Base-by-base conservation (phyloP, 306 rosid genomes). In the Spatholobus suberectus region DNA sequence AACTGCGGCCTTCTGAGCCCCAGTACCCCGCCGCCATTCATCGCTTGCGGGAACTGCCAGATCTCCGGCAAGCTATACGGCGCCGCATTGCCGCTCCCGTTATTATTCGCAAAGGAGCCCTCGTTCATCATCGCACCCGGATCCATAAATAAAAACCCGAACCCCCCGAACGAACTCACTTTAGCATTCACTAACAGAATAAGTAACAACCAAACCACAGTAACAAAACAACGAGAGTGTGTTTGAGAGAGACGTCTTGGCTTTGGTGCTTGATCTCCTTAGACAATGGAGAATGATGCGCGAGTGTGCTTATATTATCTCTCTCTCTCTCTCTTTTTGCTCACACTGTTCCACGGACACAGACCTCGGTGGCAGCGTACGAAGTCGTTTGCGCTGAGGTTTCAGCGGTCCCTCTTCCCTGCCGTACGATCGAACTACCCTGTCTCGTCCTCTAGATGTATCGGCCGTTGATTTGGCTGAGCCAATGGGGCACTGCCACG, bases 51-150 rank as follows among this genome's bases (percentile, higher is more conserved):
- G 32, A 90, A 88, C 83, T 66, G 91, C 97, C 97, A 94, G 94
- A 92, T 94, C 96, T 94, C 97, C 34, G 92, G 41, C n/a, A 90
- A 86, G 84, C 88, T 90, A 84, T 6, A 91, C 81, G 96, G 46
- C 87, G 87, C 3, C 89, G 85, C 83, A 89, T 79, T 88, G 17
- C 83, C 87, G 79, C 32, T 79, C 67, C 79, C 87, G n/a, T n/a
- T n/a, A 75, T 69, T 40, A 21, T 89, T 87, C 9, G 93, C 73
- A 62, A 81, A 92, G 49, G 89, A 76, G 40, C 83, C 85, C 70
- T 84, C 90, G 83, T 88, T 88, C 81, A 90, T 92, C 82, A 92
- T 79, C 77, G 83, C 81, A 0, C 88, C 86, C 82, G 98, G 97
- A 94, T 94, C 32, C 85, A 93, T 95, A 0, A n/a, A 29, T 21